A percentile compares a stretch with the other conserved stretches of the same genome.
Conservation (phyloP, 2,329 filamentous ascomycete genomes). For the Aspergillus phoenicis region DNA sequence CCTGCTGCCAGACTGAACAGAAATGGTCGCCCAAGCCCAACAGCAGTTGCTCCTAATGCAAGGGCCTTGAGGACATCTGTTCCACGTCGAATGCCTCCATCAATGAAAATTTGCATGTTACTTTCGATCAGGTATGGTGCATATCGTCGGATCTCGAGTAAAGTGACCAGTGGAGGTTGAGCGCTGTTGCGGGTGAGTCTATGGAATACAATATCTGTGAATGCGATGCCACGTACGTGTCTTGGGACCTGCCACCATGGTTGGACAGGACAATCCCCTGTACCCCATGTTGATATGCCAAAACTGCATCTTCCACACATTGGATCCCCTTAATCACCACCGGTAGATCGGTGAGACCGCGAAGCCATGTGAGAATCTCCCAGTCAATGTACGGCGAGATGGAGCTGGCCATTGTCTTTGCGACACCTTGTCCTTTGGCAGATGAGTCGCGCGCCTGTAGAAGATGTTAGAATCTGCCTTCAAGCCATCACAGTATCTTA, state of each 20-base stretch:
- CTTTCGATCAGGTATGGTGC: constrained; percentile 62
- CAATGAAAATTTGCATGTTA: constrained; percentile 63
- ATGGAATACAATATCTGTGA: background rate
- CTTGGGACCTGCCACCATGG: constrained; percentile 52
- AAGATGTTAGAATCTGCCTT: background rate
- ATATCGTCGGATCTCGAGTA: constrained; percentile 65
- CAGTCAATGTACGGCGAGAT: constrained; percentile 35
- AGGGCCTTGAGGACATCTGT: constrained; percentile 69
- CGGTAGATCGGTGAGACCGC: constrained; percentile 37
- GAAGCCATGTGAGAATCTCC: constrained; percentile 44
- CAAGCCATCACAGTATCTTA: constrained; percentile 1
- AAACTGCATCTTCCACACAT: constrained; percentile 52
- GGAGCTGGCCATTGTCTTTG: constrained; percentile 33
- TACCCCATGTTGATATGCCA: constrained; percentile 49
- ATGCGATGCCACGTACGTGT: constrained; percentile 32
- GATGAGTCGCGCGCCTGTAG: constrained; percentile 3
- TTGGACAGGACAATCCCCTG: constrained; percentile 49
- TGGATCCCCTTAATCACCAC: constrained; percentile 49
- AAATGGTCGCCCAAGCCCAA: constrained; percentile 64
- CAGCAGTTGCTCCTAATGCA: constrained; percentile 65
- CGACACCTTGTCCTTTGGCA: constrained; percentile 28
- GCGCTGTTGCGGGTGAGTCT: constrained; percentile 20
- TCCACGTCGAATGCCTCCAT: constrained; percentile 66
- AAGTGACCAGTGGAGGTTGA: constrained; percentile 56
- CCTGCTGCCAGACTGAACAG: constrained; percentile 57